Evolutionary conservation across 75 land plant species (phyloP).

Genomic region (Isoetes taiwanensis): DNA sequence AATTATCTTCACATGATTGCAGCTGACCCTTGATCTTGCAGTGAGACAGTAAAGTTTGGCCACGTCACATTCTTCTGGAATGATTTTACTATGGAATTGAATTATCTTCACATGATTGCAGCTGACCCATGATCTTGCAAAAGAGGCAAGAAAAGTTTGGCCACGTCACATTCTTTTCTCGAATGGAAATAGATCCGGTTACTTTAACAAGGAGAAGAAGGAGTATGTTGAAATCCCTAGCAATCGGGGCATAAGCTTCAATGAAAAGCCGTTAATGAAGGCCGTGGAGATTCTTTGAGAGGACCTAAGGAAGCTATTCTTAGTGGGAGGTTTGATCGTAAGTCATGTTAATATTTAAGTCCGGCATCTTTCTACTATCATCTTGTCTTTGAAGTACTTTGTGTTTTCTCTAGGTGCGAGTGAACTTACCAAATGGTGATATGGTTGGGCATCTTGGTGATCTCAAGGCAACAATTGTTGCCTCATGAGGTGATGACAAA

Average conservation of each 20-base stretch:
- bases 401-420: constrained; percentile 77
- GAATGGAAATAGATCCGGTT: constrained; percentile 96
- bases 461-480: constrained; percentile 77
- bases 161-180: no score
- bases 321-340: constrained; percentile 80
- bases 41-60: constrained; percentile 98
- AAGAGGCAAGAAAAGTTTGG: no score
- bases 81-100: no score
- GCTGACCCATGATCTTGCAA: no score
- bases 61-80: constrained; percentile 99
- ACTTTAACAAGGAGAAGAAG: constrained; percentile 54
- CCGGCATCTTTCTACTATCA: neutral
- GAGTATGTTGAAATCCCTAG: constrained; percentile 93
- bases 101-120: no score
- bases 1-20: no score
- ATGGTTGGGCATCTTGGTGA: constrained; percentile 99
- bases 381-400: no score
- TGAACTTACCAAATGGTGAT: constrained; percentile 89
- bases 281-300: constrained; percentile 88
- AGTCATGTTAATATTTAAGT: constrained; percentile 2
- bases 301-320: constrained; percentile 85
- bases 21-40: no score
- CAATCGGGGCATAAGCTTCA: constrained; percentile 84
- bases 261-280: constrained; percentile 89
- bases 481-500: constrained; percentile 85